phyloP scores from a whole-genome alignment of 495 filamentous ascomycete genomes.

The Hypoxylon cercidicola region DNA sequence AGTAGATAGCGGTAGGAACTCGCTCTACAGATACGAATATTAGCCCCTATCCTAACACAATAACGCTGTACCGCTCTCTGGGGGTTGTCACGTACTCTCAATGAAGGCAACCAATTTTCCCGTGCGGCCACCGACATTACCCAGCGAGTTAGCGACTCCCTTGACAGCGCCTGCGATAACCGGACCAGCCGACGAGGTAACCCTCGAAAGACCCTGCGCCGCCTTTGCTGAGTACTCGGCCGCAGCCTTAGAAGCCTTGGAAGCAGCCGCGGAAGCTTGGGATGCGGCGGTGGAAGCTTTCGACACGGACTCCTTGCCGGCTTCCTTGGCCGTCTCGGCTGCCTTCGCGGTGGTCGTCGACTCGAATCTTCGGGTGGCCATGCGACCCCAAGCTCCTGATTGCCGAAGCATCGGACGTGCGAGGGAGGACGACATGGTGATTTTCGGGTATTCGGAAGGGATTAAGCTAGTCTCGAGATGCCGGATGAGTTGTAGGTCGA shows the following conservation, averaged over 20 bases:
- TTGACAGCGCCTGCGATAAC: constrained; percentile 76
- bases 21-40: constrained; percentile 67
- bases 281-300: constrained; percentile 72
- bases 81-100: constrained; percentile 75
- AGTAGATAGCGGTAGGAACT: constrained; percentile 88
- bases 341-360: constrained; percentile 52
- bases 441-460: constrained; percentile 20
- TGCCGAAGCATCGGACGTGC: constrained; percentile 51
- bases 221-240: constrained; percentile 78
- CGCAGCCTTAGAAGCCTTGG: constrained; percentile 73
- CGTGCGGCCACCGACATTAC: constrained; percentile 84
- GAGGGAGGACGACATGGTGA: constrained; percentile 43
- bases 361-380: constrained; percentile 60
- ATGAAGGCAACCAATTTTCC: constrained; percentile 81
- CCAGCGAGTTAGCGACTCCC: constrained; percentile 69
- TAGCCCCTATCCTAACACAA: constrained; percentile 37
- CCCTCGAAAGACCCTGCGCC: constrained; percentile 83
- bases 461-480: constrained; percentile 37
- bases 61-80: constrained; percentile 1
- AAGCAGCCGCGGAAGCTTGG: constrained; percentile 69
- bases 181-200: constrained; percentile 80
- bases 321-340: constrained; percentile 34
- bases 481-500: constrained; percentile 5
- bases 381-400: constrained; percentile 52
- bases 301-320: constrained; percentile 65